These are phyloP conservation scores for Saccharomycopsis capsularis DNA, from an alignment of 805 yeast species.

Conservation along the genomic window DNA sequence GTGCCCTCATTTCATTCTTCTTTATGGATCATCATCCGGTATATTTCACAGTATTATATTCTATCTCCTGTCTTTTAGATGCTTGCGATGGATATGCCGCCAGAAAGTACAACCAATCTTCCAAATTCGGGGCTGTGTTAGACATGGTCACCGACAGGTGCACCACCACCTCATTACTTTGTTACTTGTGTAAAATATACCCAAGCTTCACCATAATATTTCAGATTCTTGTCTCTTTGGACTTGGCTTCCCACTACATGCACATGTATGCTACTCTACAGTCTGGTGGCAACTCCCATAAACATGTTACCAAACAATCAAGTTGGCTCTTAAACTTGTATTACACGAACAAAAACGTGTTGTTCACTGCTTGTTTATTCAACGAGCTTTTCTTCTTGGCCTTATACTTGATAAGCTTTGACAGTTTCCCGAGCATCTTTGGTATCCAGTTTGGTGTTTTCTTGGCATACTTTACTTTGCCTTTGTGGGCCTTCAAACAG, in stretches of 20 bases:
- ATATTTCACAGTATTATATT: conserved; percentile 68
- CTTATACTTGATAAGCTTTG: conserved; percentile 66
- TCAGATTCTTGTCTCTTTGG: conserved; percentile 80
- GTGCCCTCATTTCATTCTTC: conserved; percentile 72
- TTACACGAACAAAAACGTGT: conserved; percentile 76
- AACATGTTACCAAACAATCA: conserved; percentile 64
- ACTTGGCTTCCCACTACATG: conserved; percentile 91
- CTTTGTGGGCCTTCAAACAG: conserved; percentile 89
- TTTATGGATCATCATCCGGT: conserved; percentile 83
- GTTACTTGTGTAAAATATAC: conserved; percentile 53
- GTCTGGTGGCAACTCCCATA: conserved; percentile 76
- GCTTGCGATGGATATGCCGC: conserved; percentile 98
- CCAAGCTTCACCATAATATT: conserved; percentile 43
- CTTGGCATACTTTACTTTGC: conserved; percentile 37
- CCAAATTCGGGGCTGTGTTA: conserved; percentile 90
- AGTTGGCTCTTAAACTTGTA: conserved; percentile 73
- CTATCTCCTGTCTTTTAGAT: conserved; percentile 84
- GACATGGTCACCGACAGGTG: conserved; percentile 99
- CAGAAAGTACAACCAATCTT: conserved; percentile 77
- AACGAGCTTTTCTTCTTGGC: conserved; percentile 93
- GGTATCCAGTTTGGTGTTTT: conserved; percentile 15
- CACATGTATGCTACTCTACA: conserved; percentile 94
- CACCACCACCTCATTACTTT: conserved; percentile 88
- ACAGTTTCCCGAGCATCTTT: conserved; percentile 28
- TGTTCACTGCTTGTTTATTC: conserved; percentile 85